Evolutionary conservation across 768 basidiomycete species (phyloP).

Genomic region (Serendipita vermifera): DNA sequence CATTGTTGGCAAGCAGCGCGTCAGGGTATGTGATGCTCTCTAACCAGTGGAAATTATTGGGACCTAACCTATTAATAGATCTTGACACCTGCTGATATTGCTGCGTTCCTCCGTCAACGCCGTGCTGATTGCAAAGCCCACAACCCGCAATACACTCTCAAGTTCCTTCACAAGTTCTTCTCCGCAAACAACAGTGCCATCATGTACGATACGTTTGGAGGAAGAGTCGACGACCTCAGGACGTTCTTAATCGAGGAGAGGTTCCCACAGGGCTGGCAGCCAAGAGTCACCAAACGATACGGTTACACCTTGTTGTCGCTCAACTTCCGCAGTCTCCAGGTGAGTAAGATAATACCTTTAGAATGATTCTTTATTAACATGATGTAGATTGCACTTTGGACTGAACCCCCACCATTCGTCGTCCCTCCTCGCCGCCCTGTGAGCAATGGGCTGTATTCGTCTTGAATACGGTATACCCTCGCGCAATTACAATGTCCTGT

Average conservation of each 20-base stretch:
- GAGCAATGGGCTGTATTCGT: slow-evolving; percentile 2
- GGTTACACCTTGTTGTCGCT: slow-evolving; percentile 1
- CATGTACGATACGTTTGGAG: slow-evolving; percentile 53
- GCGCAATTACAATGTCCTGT: no score
- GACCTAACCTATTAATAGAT: slow-evolving; percentile 18
- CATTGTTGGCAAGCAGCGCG: slow-evolving; percentile 44
- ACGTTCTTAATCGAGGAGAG: slow-evolving; percentile 54
- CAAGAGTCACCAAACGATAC: slow-evolving; percentile 26
- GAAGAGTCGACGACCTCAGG: slow-evolving; percentile 41
- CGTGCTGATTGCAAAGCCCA: slow-evolving; percentile 39
- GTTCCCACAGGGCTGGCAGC: slow-evolving; percentile 58
- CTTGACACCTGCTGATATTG: slow-evolving; percentile 47
- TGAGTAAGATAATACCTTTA: background rate
- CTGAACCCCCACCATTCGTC: slow-evolving; percentile 8
- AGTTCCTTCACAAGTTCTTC: slow-evolving; percentile 43
- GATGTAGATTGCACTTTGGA: slow-evolving; percentile 2
- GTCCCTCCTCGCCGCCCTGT: slow-evolving; percentile 1
- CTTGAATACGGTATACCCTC: no score
- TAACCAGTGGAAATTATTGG: background rate
- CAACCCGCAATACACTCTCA: slow-evolving; percentile 47
- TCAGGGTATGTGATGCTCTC: slow-evolving; percentile 23
- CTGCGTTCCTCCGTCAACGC: slow-evolving; percentile 44
- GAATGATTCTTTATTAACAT: background rate
- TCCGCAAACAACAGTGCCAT: slow-evolving; percentile 47
- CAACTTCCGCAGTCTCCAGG: background rate